A percentile compares a stretch with the other conserved stretches of the same genome.
These are phyloP conservation scores for Colletotrichum agaves DNA, from an alignment of 2,329 filamentous ascomycete species.

Conservation along the genomic window DNA sequence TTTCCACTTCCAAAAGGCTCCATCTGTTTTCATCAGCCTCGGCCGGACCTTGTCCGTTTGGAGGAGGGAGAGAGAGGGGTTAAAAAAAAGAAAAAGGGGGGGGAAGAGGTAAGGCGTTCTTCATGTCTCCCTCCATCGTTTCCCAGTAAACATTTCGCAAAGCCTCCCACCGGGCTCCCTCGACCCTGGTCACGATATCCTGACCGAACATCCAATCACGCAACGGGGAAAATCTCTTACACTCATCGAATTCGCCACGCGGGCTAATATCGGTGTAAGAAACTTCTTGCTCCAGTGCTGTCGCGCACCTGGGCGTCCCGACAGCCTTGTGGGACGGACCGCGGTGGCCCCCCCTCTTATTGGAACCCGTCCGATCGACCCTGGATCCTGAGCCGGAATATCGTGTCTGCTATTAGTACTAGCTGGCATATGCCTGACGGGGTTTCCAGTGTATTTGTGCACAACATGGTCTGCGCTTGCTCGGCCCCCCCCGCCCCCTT, in stretches of 20 bases:
- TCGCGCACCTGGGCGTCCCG: not conserved
- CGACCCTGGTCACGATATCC: not conserved
- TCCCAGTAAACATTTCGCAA: not conserved
- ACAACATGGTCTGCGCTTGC: not conserved
- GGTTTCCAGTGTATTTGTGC: not conserved
- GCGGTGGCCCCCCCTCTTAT: not conserved
- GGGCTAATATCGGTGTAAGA: constrained; percentile 17
- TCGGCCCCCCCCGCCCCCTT: no score
- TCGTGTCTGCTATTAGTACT: no score
- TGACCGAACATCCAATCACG: not conserved
- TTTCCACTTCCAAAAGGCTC: not conserved
- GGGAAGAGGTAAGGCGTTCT: not conserved
- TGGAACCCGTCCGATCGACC: no score
- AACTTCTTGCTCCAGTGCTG: not conserved
- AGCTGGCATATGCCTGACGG: no score
- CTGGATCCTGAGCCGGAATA: no score
- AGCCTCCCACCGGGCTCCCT: not conserved
- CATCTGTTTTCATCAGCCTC: not conserved
- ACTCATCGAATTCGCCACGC: constrained; percentile 6
- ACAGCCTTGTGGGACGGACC: no score
- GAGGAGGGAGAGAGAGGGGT: not conserved
- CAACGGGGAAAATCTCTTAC: not conserved
- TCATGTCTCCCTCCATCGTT: not conserved
- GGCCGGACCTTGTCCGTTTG: constrained; percentile 10
- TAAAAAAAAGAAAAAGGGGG: not conserved